These are phyloP conservation scores for Nitzschia inconspicua DNA, from an alignment of 108 stramenopile genomes.

Conservation along the genomic window DNA sequence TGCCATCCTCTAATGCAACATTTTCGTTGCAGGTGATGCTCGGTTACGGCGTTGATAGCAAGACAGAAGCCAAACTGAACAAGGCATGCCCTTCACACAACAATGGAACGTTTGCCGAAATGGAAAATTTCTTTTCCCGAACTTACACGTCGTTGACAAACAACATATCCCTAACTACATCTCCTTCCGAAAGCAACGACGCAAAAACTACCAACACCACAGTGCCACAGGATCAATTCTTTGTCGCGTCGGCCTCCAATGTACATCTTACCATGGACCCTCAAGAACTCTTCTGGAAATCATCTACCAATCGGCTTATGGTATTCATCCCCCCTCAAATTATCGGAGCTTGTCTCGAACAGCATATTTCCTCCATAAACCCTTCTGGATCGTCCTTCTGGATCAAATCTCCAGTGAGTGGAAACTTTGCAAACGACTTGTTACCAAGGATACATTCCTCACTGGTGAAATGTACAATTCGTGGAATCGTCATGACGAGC, in stretches of 20 bases:
- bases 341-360: conserved; percentile 10
- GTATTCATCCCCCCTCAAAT: conserved; percentile 26
- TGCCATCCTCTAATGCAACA: conserved; percentile 9
- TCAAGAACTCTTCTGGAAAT: conserved; percentile 1
- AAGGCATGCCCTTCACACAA: conserved; percentile 14
- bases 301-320: conserved; percentile 4
- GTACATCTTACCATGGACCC: conserved; percentile 17
- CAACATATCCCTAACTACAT: neutral
- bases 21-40: conserved; percentile 25
- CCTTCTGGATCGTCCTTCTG: conserved; percentile 34
- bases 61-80: conserved; percentile 18
- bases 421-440: conserved; percentile 15
- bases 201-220: neutral
- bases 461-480: conserved; percentile 4
- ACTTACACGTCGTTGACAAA: neutral
- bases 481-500: conserved; percentile 24
- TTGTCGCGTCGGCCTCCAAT: conserved; percentile 26
- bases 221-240: conserved; percentile 10
- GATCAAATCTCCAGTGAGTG: conserved; percentile 9
- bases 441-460: conserved; percentile 20
- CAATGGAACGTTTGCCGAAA: conserved; percentile 4
- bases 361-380: conserved; percentile 11
- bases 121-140: conserved; percentile 9
- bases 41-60: conserved; percentile 20
- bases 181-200: neutral